These are phyloP conservation scores for Lasiodiplodia sp. DNA, from an alignment of 2,329 filamentous ascomycete genomes.

Conservation along the genomic window DNA sequence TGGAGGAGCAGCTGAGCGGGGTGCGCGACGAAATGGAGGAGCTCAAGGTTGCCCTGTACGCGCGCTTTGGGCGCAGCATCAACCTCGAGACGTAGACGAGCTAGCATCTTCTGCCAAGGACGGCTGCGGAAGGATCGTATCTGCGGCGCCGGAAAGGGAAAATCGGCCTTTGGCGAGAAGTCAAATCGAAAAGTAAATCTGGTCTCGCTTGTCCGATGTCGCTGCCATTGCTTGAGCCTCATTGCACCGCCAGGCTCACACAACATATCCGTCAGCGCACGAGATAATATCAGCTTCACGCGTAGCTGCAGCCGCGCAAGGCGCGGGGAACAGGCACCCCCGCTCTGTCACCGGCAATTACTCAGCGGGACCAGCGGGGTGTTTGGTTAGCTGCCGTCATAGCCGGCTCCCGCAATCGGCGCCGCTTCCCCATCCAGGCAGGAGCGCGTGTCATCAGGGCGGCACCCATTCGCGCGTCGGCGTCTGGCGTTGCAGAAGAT, in stretches of 20 bases:
- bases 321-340: background rate
- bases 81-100: slow-evolving; percentile 83
- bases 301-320: background rate
- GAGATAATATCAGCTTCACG: background rate
- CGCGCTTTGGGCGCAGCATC: slow-evolving; percentile 94
- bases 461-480: slow-evolving; percentile 10
- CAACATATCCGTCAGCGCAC: background rate
- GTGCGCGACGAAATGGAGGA: slow-evolving; percentile 87
- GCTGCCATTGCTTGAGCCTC: background rate
- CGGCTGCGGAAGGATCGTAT: no score
- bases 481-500: background rate
- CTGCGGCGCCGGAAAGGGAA: background rate
- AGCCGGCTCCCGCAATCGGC: slow-evolving; percentile 26
- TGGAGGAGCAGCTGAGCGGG: slow-evolving; percentile 78
- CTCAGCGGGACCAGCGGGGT: slow-evolving; percentile 7
- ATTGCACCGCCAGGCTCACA: background rate
- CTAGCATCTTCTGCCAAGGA: background rate
- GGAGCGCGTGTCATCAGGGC: slow-evolving; percentile 5
- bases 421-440: slow-evolving; percentile 1
- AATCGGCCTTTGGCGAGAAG: background rate
- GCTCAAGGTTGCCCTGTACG: slow-evolving; percentile 92
- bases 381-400: slow-evolving; percentile 30
- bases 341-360: slow-evolving; percentile 10
- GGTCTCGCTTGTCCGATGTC: background rate
- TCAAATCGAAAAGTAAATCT: background rate